Evolutionary conservation across 2,329 filamentous ascomycete species (phyloP), one percentile per base, ranked within the genome.

Genomic region (Calonectria ilicicola): DNA sequence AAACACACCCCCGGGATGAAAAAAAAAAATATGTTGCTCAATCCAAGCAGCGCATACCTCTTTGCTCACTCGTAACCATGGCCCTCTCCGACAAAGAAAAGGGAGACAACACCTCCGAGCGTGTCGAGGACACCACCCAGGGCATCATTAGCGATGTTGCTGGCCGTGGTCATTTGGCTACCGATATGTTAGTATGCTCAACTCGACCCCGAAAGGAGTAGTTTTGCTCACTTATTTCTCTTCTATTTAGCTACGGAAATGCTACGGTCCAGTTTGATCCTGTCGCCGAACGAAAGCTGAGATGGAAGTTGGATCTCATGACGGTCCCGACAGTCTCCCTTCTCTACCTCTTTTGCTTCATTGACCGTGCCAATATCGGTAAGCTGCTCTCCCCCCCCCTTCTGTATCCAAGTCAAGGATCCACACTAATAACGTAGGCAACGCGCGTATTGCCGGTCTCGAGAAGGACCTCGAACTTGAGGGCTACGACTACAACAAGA

Each of bases 311-410:
- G 60, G 93, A 94, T 77, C 76, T 93, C 7, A 89, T 86, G 76
- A 89, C 93, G 53, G 85, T 94, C 0, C 93, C 93, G 0, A 93
- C 91, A 0, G 91, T 94, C 0, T 84, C 92, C 0, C 70, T 94
- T 0, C 84, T 94, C 4, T 94, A 94, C 77, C 86, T 94, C 0
- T 94, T 94, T 78, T 94, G 92, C 83, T 94, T 94, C 82, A 93
- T 94, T 74, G 93, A 94, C 77, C 88, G 93, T n/a, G 91, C 92
- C 27, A 94, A 94, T 73, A 92, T 95, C 44, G 93, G 92, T 92
- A 79, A 79, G 84, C 74, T 9, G 53, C 21, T 21, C 17, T 12
- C 44, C 6, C 14, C 21, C 56, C 23, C 15, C 26, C 47, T 53
- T 19, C 21, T 0, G 6, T 32, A 40, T 26, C 32, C 38, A 60